Base-by-base conservation (phyloP, 2,329 filamentous ascomycete species). In the Xylariomycetidae sp. region DNA sequence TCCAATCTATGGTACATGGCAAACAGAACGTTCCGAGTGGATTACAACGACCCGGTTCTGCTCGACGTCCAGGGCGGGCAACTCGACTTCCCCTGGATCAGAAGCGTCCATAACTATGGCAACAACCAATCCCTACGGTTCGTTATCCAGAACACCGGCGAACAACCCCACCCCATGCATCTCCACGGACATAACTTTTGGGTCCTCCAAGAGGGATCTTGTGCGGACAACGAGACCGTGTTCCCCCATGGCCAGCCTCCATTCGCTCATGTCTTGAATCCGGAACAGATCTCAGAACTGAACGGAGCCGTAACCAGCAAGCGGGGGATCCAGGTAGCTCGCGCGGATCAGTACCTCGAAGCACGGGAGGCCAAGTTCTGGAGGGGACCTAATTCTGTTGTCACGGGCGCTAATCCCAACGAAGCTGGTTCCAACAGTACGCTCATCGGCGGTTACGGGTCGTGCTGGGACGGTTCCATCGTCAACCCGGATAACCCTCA, bases 151-250 rank as follows among this genome's bases (percentile, higher is more conserved):
- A 54, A 48, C 33, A 42, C 51, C 14, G 46, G 44, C 19, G 40
- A 34, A 6, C 36, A 50, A 23, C 45, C 63, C 10, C 66, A 69
- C 39, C 65, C 66, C 0, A 63, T 69, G 45, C 69, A 72, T 51
- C 49, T 73, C 11, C 69, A 72, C 49, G 69, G 69, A 7, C 69
- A 73, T 42, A 61, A 70, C 31, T 70, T 72, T 49, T 64, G 59
- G 41, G 52, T 72, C 4, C 46, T 72, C 5, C 49, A 54, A 15
- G 38, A 61, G 53, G 51, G 52, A 15, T 17, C 33, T 27, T 45
- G 50, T 27, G 2, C 19, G 7, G 44, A 39, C 25, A 45, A 36
- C 31, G 26, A 38, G 22, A 44, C 23, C 8, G 26, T 40, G 15
- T 42, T 42, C 27, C 38, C 41, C 10, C 20, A 38, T 13, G 38